Evolutionary conservation across 805 yeast species (phyloP), one percentile per base, ranked within the genome.

Genomic region (Cyberlindnera xishuangbannaensis): DNA sequence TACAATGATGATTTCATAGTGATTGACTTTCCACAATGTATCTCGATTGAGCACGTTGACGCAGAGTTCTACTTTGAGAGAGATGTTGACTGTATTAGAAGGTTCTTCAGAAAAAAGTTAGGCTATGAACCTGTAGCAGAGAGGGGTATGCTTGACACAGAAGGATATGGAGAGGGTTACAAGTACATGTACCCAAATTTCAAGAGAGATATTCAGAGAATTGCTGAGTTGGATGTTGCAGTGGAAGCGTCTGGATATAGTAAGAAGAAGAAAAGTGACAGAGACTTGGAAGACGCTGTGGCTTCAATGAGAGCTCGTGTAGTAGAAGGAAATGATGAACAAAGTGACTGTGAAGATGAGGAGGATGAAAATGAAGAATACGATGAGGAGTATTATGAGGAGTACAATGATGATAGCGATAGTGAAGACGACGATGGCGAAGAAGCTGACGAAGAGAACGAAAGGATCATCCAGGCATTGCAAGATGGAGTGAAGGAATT

Each of bases 1-100:
- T 62, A 61, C 37, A 84, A 78, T 35, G 61, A 63, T 27, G 92
- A 84, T 31, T 85, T 87, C 50, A 81, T 88, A 15, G 95, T 92
- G 18, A 90, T 92, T 50, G 99, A 92, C 68, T 92, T 92, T 67
- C 99, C 99, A 4, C 99, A 92, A 61, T 90, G 97, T 75, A 83
- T 92, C 13, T 85, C 96, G 15, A 83, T 84, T 28, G 88, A 83
- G 45, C 99, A 92, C 54, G 69, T 66, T 4, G 96, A 92, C 55
- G 97, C 97, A 6, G 80, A 80, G 42, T 73, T 69, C 37, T 88
- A 85, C 57, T 92, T 92, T 59, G 76, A 84, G 48, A 73, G 99
- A 62, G 99, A 92, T 61, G 94, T 92, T 16, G 83, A 85, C 37
- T 88, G 97, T 58, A 78, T 92, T 34, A 70, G 87, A 42, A 68